A percentile compares a stretch with the other conserved stretches of the same genome.
Evolutionary conservation across 805 yeast genomes (phyloP).

Genomic region (Wickerhamiella sorbophila): DNA sequence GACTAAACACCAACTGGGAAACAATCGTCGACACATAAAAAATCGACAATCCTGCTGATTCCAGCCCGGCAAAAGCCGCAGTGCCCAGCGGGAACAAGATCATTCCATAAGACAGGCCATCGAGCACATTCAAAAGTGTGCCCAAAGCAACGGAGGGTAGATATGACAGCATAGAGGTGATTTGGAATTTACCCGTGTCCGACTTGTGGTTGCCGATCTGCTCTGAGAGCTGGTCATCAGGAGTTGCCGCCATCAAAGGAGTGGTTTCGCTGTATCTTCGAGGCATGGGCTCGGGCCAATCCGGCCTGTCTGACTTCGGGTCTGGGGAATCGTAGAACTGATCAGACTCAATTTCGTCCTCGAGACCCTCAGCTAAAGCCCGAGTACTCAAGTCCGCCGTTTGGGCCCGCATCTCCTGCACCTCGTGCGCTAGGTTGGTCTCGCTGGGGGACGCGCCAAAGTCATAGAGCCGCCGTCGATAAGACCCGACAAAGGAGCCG

Average conservation of each 20-base stretch:
- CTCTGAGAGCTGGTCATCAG: neutral
- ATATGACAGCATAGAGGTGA: conserved; percentile 19
- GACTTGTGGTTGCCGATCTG: neutral
- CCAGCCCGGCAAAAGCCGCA: conserved; percentile 59
- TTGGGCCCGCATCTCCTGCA: conserved; percentile 14
- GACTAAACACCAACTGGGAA: conserved; percentile 73
- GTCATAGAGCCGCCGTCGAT: conserved; percentile 1
- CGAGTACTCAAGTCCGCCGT: conserved; percentile 14
- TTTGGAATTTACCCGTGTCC: neutral
- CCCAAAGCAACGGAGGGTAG: conserved; percentile 81
- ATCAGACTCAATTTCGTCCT: neutral
- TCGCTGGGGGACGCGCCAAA: neutral
- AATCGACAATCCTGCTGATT: conserved; percentile 85
- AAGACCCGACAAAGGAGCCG: neutral
- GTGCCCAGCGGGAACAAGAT: conserved; percentile 88
- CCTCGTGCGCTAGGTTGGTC: conserved; percentile 9
- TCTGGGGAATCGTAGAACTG: neutral
- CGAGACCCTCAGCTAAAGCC: conserved; percentile 12
- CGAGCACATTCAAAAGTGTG: conserved; percentile 68
- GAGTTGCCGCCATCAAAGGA: neutral
- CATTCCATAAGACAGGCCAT: conserved; percentile 94
- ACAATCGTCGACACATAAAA: conserved; percentile 85
- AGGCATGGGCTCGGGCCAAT: neutral
- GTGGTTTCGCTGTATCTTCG: neutral
- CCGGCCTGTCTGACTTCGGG: neutral